Percentiles rank a stretch among this genome's conserved stretches.
Conservation (phyloP, 768 basidiomycete genomes). For the Pulveroboletus sp. region DNA sequence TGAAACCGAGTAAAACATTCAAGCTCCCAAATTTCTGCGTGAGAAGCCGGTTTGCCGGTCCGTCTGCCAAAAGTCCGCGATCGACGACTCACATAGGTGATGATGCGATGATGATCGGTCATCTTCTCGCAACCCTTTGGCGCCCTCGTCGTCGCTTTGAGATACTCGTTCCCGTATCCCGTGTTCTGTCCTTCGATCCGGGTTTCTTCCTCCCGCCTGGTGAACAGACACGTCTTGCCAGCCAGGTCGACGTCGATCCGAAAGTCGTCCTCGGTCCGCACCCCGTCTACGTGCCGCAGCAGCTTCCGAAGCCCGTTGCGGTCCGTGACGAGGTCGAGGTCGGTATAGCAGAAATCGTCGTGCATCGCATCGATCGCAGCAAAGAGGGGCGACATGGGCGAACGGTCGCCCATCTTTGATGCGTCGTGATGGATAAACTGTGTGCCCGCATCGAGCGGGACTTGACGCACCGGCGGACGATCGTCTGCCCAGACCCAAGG, state of each 20-base stretch:
- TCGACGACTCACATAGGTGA: constrained; percentile 51
- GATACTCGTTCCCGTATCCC: constrained; percentile 59
- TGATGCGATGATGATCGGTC: constrained; percentile 58
- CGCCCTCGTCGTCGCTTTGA: constrained; percentile 48
- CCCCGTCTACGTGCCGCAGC: constrained; percentile 43
- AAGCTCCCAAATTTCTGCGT: constrained; percentile 54
- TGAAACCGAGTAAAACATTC: constrained; percentile 55
- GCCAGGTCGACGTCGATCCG: constrained; percentile 67
- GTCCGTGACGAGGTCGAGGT: constrained; percentile 54
- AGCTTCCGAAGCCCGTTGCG: constrained; percentile 65
- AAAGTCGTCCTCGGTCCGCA: constrained; percentile 40
- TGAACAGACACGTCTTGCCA: constrained; percentile 58
- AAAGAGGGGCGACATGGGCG: constrained; percentile 52
- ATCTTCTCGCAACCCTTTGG: constrained; percentile 46
- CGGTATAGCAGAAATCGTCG: constrained; percentile 21
- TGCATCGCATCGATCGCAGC: constrained; percentile 49
- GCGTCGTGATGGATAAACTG: constrained; percentile 57
- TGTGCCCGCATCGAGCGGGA: constrained; percentile 50
- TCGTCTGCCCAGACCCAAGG: constrained; percentile 54
- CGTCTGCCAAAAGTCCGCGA: background rate
- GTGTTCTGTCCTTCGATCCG: constrained; percentile 25
- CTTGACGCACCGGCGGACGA: constrained; percentile 46
- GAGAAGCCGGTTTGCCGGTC: background rate
- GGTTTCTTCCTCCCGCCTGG: constrained; percentile 46
- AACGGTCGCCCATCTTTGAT: constrained; percentile 36